A percentile compares a stretch with the other conserved stretches of the same genome.
Conservation (phyloP, 2,329 filamentous ascomycete species). For the Epichloe bromicola region DNA sequence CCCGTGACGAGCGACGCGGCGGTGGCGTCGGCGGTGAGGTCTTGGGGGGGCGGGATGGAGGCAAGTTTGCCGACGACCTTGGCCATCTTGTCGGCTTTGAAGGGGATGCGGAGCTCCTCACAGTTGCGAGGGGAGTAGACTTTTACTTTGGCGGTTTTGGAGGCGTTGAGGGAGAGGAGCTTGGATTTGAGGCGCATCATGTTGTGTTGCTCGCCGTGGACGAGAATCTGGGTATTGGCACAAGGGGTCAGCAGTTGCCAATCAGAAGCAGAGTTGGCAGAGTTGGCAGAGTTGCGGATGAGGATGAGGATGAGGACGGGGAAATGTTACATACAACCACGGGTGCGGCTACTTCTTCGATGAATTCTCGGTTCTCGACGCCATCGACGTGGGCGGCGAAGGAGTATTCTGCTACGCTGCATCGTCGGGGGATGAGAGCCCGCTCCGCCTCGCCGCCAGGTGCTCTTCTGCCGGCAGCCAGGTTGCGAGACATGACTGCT, state of each 20-base stretch:
- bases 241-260: neutral
- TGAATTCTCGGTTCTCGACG: conserved; percentile 90
- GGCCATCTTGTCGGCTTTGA: conserved; percentile 87
- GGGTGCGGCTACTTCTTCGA: conserved; percentile 82
- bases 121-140: conserved; percentile 90
- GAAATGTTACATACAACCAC: conserved; percentile 55
- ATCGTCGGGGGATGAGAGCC: conserved; percentile 81
- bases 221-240: conserved; percentile 54
- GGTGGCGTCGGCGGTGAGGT: conserved; percentile 19
- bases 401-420: conserved; percentile 85
- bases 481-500: conserved; percentile 73
- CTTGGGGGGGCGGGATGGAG: conserved; percentile 59
- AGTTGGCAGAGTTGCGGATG: neutral
- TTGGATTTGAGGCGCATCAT: conserved; percentile 97
- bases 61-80: conserved; percentile 94
- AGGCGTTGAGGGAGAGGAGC: conserved; percentile 78
- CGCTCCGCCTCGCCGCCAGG: conserved; percentile 65
- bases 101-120: conserved; percentile 87
- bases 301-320: neutral
- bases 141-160: conserved; percentile 70
- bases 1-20: conserved; percentile 56
- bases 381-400: conserved; percentile 97
- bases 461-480: conserved; percentile 46
- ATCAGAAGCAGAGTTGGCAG: neutral
- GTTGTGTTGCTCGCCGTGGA: conserved; percentile 93